phyloP scores from a whole-genome alignment of 2,329 filamentous ascomycete genomes.

The Arthrobotrys entomopaga region DNA sequence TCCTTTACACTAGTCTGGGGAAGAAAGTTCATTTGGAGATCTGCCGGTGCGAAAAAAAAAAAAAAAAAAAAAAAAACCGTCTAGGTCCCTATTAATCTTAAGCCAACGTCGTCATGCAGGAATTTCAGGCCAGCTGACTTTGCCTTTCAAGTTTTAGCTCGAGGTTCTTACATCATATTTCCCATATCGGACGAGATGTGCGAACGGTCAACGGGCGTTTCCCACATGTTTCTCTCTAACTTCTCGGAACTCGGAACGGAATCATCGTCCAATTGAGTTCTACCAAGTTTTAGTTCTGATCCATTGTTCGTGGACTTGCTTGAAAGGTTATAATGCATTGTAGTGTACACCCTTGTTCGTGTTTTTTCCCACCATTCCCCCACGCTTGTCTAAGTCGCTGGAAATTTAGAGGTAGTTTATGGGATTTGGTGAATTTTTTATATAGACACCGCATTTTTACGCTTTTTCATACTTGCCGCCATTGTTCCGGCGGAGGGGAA shows the following conservation, averaged over 20 bases:
- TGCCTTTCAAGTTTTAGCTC: background rate
- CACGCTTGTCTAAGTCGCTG: background rate
- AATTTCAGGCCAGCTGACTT: constrained; percentile 9
- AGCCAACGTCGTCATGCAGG: background rate
- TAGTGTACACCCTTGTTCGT: too few relatives aligned
- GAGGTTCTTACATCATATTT: too few relatives aligned
- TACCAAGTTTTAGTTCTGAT: background rate
- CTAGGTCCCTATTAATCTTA: constrained; percentile 17
- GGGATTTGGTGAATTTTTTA: too few relatives aligned
- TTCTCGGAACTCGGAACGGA: too few relatives aligned
- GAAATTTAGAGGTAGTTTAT: background rate
- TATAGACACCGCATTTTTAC: background rate
- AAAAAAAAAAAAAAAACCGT: too few relatives aligned
- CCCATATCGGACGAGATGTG: too few relatives aligned
- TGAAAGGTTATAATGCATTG: too few relatives aligned
- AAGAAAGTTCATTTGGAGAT: background rate
- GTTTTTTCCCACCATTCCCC: constrained; percentile 13
- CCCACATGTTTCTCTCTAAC: too few relatives aligned
- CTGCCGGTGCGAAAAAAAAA: constrained; percentile 8
- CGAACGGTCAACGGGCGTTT: too few relatives aligned
- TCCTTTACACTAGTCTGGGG: too few relatives aligned
- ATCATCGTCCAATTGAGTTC: background rate
- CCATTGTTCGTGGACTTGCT: constrained; percentile 2
- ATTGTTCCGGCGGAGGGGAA: background rate
- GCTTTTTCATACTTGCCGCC: background rate